A percentile compares a stretch with the other conserved stretches of the same genome.
phyloP scores from a whole-genome alignment of 2,329 filamentous ascomycete genomes.

The Pseudogymnoascus destructans region DNA sequence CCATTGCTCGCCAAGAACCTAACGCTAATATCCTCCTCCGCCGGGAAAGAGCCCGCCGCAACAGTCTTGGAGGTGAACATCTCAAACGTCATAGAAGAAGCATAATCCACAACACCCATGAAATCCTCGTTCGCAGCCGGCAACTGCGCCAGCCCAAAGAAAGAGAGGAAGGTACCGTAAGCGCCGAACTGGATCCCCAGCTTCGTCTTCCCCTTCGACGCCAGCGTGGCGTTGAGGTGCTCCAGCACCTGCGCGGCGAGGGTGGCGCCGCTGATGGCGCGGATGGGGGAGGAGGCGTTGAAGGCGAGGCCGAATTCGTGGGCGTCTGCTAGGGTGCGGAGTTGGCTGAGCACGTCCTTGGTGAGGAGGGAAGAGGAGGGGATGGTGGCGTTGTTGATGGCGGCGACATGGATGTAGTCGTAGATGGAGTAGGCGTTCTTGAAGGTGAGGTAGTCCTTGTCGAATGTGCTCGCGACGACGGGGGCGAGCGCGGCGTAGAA shows the following conservation, averaged over 20 bases:
- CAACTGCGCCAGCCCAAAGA: constrained; percentile 47
- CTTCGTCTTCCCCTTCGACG: constrained; percentile 30
- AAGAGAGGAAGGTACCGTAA: constrained; percentile 48
- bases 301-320: constrained; percentile 78
- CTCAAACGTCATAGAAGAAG: constrained; percentile 70
- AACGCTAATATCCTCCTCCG: constrained; percentile 36
- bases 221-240: constrained; percentile 40
- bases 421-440: constrained; percentile 44
- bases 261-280: constrained; percentile 44
- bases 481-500: constrained; percentile 45
- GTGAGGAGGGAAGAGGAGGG: constrained; percentile 47
- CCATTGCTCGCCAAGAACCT: constrained; percentile 51
- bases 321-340: constrained; percentile 60
- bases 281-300: constrained; percentile 57
- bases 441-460: constrained; percentile 34
- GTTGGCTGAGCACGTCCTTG: constrained; percentile 42
- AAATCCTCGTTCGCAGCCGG: constrained; percentile 46
- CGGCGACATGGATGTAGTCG: constrained; percentile 46
- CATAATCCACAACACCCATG: constrained; percentile 70
- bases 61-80: constrained; percentile 43
- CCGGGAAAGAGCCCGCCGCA: constrained; percentile 34
- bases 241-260: constrained; percentile 42
- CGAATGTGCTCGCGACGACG: constrained; percentile 41
- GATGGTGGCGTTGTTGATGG: constrained; percentile 48
- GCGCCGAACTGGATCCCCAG: constrained; percentile 46